These are phyloP conservation scores for Saccharum spontaneum DNA, from an alignment of 176 grass and related monocot genomes.

Conservation along the genomic window DNA sequence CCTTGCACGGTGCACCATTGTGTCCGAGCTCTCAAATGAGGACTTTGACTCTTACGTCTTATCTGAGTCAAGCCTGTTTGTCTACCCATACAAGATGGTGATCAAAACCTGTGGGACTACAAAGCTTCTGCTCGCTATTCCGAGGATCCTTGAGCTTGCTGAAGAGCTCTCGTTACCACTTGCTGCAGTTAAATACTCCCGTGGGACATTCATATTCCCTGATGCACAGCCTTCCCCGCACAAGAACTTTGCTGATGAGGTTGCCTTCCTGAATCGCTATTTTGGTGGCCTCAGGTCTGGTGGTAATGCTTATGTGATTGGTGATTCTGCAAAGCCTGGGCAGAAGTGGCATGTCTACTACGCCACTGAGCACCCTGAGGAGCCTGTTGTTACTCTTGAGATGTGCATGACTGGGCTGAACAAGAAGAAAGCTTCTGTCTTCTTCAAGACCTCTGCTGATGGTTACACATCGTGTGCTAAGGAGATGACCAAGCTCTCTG, in stretches of 20 bases:
- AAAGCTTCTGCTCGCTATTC: constrained; percentile 49
- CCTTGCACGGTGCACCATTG: constrained; percentile 59
- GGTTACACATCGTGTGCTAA: constrained; percentile 35
- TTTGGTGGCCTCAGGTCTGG: constrained; percentile 47
- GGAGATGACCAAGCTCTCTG: constrained; percentile 61
- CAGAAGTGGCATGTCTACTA: constrained; percentile 58
- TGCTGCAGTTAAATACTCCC: constrained; percentile 54
- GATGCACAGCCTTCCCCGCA: constrained; percentile 55
- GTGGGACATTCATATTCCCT: constrained; percentile 56
- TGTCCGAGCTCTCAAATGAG: constrained; percentile 52
- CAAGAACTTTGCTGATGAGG: constrained; percentile 54
- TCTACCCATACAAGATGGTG: constrained; percentile 59
- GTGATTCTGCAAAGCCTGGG: constrained; percentile 41
- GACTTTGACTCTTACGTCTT: constrained; percentile 58
- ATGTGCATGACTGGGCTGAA: constrained; percentile 61
- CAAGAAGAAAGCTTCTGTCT: constrained; percentile 43
- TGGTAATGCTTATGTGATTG: constrained; percentile 48
- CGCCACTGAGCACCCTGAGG: constrained; percentile 38
- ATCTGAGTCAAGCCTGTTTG: constrained; percentile 64
- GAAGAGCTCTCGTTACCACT: constrained; percentile 31
- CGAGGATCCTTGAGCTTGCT: constrained; percentile 56
- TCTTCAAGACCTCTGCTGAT: constrained; percentile 49
- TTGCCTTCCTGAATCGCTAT: constrained; percentile 39
- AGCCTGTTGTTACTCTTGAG: constrained; percentile 44
- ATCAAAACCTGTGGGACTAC: constrained; percentile 76